Conservation (phyloP, 2,329 filamentous ascomycete genomes). For the Paradendryphiella salina region DNA sequence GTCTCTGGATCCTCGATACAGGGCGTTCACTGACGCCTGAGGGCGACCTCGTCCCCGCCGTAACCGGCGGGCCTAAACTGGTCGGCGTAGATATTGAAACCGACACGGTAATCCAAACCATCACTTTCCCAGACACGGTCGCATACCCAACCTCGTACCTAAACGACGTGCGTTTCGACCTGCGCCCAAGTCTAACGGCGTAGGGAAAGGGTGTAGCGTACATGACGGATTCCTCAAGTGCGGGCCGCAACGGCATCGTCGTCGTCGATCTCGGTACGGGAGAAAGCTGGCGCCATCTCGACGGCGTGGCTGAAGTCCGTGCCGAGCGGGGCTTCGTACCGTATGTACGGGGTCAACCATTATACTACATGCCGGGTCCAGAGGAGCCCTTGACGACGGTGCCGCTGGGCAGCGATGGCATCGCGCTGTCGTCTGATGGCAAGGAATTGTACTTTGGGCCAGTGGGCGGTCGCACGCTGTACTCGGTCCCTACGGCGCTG, state of each 20-base stretch:
- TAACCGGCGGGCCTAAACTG: conserved; percentile 57
- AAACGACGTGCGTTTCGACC: conserved; percentile 60
- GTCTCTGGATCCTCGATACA: conserved; percentile 60
- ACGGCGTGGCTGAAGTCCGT: conserved; percentile 49
- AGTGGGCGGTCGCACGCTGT: conserved; percentile 52
- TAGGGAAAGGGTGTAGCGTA: conserved; percentile 56
- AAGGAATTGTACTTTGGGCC: conserved; percentile 53
- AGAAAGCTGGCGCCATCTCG: conserved; percentile 56
- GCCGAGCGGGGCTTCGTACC: conserved; percentile 53
- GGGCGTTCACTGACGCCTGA: conserved; percentile 51
- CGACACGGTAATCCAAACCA: conserved; percentile 55
- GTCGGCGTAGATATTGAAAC: conserved; percentile 53
- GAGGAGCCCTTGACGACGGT: conserved; percentile 46
- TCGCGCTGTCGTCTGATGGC: conserved; percentile 55
- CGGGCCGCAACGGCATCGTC: conserved; percentile 55
- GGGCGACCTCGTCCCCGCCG: conserved; percentile 51
- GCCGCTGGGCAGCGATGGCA: conserved; percentile 56
- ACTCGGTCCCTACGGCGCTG: conserved; percentile 50
- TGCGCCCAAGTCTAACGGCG: conserved; percentile 48
- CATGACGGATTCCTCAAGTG: conserved; percentile 56
- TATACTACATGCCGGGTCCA: conserved; percentile 49
- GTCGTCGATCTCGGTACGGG: conserved; percentile 56
- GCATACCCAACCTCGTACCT: conserved; percentile 56
- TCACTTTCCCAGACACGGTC: conserved; percentile 54
- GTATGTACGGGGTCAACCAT: conserved; percentile 54